A percentile compares a stretch with the other conserved stretches of the same genome.
These are phyloP conservation scores for Vairimorpha ceranae DNA, from an alignment of 371 early-diverging fungal genomes.

Conservation along the genomic window DNA sequence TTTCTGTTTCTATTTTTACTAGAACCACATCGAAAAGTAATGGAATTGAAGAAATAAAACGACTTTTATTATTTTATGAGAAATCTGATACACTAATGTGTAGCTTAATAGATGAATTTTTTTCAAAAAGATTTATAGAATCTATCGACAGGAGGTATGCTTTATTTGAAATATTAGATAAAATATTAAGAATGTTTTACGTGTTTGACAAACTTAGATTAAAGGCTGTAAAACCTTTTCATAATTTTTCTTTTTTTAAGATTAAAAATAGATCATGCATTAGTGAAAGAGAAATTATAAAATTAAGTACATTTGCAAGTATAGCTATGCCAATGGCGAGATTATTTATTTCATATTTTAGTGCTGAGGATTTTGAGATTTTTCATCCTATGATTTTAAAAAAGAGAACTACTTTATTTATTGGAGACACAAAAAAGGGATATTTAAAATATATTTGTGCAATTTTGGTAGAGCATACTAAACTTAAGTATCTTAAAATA, in stretches of 20 bases:
- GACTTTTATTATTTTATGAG: constrained; percentile 1
- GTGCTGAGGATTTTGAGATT: background rate
- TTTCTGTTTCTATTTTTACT: background rate
- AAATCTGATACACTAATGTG: constrained; percentile 7
- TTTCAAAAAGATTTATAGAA: constrained; percentile 10
- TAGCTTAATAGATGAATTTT: constrained; percentile 14
- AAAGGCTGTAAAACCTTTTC: background rate
- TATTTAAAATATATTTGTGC: constrained; percentile 1
- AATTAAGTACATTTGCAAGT: constrained; percentile 2
- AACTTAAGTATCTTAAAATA: constrained; percentile 12
- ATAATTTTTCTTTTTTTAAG: background rate
- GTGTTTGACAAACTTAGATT: constrained; percentile 6
- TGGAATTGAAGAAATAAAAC: background rate
- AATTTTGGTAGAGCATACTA: background rate
- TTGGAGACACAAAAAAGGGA: background rate
- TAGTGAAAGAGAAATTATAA: background rate
- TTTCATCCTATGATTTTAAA: constrained; percentile 16
- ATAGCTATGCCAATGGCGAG: constrained; percentile 19
- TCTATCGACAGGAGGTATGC: constrained; percentile 1
- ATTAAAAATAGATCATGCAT: background rate
- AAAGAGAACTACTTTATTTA: background rate
- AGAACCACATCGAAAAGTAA: background rate
- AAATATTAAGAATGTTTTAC: constrained; percentile 13
- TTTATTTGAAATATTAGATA: constrained; percentile 11
- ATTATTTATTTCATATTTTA: constrained; percentile 12